These are phyloP conservation scores for Mucor racemosus DNA, from an alignment of 371 early-diverging fungal genomes.

Conservation along the genomic window DNA sequence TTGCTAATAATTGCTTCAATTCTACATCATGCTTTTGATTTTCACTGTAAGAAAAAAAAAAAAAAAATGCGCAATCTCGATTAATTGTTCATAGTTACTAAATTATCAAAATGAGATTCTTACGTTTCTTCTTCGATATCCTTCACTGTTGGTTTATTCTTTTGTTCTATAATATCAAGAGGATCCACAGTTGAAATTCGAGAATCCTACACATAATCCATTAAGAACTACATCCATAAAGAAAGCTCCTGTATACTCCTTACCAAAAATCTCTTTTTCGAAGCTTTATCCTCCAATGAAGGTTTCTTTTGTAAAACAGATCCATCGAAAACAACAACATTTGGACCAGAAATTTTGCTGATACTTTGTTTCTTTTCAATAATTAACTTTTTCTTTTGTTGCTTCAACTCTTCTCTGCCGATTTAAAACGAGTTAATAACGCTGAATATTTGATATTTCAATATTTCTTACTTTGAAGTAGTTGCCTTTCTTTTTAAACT, in stretches of 20 bases:
- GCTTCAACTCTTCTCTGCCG: conserved; percentile 7
- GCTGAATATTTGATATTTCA: neutral
- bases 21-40: conserved; percentile 47
- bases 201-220: conserved; percentile 34
- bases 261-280: conserved; percentile 51
- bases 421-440: neutral
- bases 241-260: neutral
- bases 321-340: conserved; percentile 50
- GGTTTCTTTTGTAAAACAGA: conserved; percentile 36
- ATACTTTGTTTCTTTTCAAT: neutral
- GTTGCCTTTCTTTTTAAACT: conserved; percentile 29
- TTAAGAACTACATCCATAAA: neutral
- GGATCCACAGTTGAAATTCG: conserved; percentile 32
- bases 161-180: conserved; percentile 4
- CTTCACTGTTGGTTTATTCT: conserved; percentile 24
- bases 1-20: conserved; percentile 43
- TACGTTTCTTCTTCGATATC: conserved; percentile 47
- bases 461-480: conserved; percentile 20
- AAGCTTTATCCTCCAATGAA: conserved; percentile 29
- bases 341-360: conserved; percentile 26
- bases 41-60: conserved; percentile 25
- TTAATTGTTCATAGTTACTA: neutral
- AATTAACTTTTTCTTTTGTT: conserved; percentile 10
- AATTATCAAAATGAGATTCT: neutral
- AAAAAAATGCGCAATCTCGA: neutral